Base-by-base conservation (phyloP, 257 asterid species). In the Misopates orontium region DNA sequence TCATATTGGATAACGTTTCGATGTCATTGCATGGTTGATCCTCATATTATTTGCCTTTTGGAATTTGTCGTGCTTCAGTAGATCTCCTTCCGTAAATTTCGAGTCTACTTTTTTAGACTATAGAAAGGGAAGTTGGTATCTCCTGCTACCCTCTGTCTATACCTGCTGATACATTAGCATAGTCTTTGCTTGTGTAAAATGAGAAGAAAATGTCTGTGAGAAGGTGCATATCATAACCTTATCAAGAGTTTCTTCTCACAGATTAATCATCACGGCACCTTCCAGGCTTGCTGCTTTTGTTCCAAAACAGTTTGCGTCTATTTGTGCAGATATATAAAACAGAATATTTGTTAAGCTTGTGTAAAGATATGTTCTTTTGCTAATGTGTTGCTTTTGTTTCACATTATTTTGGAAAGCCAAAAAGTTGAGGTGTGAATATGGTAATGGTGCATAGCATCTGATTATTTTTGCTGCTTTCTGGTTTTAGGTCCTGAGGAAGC, bases 401-500 rank as follows among this genome's bases (percentile, higher is more conserved):
- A 40, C 31, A 24, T 41, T 64, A 10, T 42, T 15, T 9, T 18
- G 18, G 16, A 41, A 12, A 17, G 55, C 19, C 45, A 11, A 52
- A 31, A 52, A 4, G 12, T 32, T 62, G 18, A 17, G 60, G 62
- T 13, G 19, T 44, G 18, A 8, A 47, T 16, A 40, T 39, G 23
- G 28, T 31, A 18, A 1, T 45, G 31, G n/a, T 19, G 40, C 41
- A 17, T 56, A 55, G 41, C 44, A 18, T 7, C 62, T 62, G 10
- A 41, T 56, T 42, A 50, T 49, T 71, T 36, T 25, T 23, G 3
- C 22, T 22, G 11, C 64, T 52, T 68, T 50, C 52, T 60, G 63
- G 67, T 28, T 71, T 64, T 69, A 90, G 97, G 96, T 90, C 65
- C 76, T 90, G 81, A 82, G 97, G 70, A 90, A 87, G 86, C 95